phyloP scores from a whole-genome alignment of 257 asterid species.

The Fraxinus cuspidata region DNA sequence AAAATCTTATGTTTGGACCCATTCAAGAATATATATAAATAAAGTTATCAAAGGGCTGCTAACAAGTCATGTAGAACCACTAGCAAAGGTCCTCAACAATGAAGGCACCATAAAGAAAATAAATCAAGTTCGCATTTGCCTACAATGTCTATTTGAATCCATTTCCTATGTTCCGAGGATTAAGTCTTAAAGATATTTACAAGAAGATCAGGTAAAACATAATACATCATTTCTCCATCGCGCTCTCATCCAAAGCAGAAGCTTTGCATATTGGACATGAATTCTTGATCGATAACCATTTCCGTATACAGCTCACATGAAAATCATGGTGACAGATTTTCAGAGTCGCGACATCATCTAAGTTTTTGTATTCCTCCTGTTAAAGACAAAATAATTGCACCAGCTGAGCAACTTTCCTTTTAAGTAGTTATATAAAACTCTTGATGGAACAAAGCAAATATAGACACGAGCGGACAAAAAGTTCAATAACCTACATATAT shows the following conservation, averaged over 20 bases:
- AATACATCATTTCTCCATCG: constrained; percentile 33
- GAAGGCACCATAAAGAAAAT: background rate
- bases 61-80: too few species aligned
- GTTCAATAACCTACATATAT: background rate
- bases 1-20: too few species aligned
- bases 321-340: constrained; percentile 67
- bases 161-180: constrained; percentile 31
- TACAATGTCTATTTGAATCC: constrained; percentile 23
- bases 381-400: background rate
- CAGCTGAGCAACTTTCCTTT: background rate
- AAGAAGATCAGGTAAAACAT: constrained; percentile 27
- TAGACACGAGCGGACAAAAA: background rate
- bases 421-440: too few species aligned
- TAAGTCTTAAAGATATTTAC: constrained; percentile 40
- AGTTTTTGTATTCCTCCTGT: constrained; percentile 45
- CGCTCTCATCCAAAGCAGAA: constrained; percentile 47
- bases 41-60: too few species aligned
- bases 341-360: constrained; percentile 47
- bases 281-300: constrained; percentile 78
- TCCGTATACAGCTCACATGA: constrained; percentile 65
- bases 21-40: too few species aligned
- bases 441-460: background rate
- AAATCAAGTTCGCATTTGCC: constrained; percentile 22
- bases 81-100: background rate
- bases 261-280: constrained; percentile 70